These are phyloP conservation scores for Podospora bellae-mahoneyi DNA, from an alignment of 495 filamentous ascomycete species.

Conservation along the genomic window DNA sequence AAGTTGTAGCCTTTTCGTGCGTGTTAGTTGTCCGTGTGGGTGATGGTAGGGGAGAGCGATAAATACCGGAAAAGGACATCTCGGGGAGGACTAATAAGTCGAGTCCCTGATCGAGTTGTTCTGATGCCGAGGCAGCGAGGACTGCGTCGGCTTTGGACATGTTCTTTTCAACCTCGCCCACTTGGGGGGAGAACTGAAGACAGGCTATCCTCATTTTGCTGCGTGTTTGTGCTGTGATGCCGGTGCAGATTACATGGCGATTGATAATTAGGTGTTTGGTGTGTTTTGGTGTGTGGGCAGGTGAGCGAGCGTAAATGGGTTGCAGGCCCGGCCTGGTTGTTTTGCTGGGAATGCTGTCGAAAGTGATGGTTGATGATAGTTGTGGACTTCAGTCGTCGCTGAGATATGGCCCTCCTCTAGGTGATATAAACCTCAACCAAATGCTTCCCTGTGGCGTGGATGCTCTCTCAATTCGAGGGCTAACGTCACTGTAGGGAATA, in stretches of 20 bases:
- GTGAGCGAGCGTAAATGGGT: background rate
- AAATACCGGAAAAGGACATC: slow-evolving; percentile 76
- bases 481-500: background rate
- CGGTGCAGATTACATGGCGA: background rate
- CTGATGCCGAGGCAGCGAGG: slow-evolving; percentile 53
- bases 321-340: background rate
- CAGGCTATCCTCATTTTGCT: slow-evolving; percentile 69
- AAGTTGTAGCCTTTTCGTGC: slow-evolving; percentile 77
- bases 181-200: slow-evolving; percentile 71
- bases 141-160: slow-evolving; percentile 69
- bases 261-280: background rate
- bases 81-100: slow-evolving; percentile 83
- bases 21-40: background rate
- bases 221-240: background rate
- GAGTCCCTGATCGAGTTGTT: slow-evolving; percentile 53
- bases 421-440: background rate
- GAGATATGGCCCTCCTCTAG: background rate
- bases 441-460: background rate
- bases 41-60: background rate
- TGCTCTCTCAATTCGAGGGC: background rate
- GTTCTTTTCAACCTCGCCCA: slow-evolving; percentile 76
- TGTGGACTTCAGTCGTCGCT: too few species aligned
- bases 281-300: background rate
- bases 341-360: background rate
- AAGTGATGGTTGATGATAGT: background rate